Base-by-base conservation (phyloP, 164 flowering plant species). In the Nymphaea thermarum region DNA sequence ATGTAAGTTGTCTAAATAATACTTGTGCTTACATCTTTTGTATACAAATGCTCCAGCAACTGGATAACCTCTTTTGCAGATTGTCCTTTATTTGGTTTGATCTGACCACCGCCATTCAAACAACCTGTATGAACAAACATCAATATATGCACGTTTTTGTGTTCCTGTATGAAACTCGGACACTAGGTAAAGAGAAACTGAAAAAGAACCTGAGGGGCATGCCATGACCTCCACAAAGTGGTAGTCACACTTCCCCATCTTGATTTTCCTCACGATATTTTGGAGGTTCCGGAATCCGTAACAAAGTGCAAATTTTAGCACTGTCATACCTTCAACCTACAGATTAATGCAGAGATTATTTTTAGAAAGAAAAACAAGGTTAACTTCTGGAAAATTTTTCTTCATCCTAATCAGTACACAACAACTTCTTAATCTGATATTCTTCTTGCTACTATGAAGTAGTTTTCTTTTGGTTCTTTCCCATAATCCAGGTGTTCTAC, bases 141-240 rank as follows among this genome's bases (percentile, higher is more conserved):
- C 51, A 43, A 12, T 4, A 47, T 18, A 61, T 41, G 11, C 12
- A 47, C 3, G 55, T 7, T 47, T 25, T 25, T 25, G 36, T 25
- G 36, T 25, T 25, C 36, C 36, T 25, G 36, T 25, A 25, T 25
- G 36, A 25, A 25, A 25, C 36, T 25, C 36, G 36, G 36, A 25
- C 36, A 25, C 36, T 25, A 25, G 36, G 36, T 25, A 25, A 25
- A 25, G 36, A 25, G 36, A 25, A 25, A 25, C 36, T 25, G 64
- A n/a, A n/a, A 6, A 63, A 42, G 44, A 10, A 95, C 98, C 99
- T 77, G 99, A 86, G 65, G 98, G 99, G 80, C 99, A 95, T 62
- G 98, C 99, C 99, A 95, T 95, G 68, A 95, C 82, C 85, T 95
- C 99, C 76, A 95, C 73, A 73, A 80, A 95, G 60, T 95, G 88